These are phyloP conservation scores for Cercophora samala DNA, from an alignment of 495 filamentous ascomycete genomes.

Conservation along the genomic window DNA sequence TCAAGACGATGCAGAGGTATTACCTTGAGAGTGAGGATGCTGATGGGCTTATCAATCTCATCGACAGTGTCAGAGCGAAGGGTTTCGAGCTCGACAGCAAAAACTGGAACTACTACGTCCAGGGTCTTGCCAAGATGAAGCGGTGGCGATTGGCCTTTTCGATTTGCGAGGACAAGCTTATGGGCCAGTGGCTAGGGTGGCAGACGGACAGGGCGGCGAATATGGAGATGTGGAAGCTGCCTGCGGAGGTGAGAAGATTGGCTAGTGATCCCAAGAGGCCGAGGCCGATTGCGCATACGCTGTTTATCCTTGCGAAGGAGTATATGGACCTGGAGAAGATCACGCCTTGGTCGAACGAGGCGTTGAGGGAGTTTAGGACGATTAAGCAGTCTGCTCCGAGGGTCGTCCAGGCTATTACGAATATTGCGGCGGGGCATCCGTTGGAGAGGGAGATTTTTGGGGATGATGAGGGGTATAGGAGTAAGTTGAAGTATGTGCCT, in stretches of 20 bases:
- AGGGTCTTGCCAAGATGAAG: conserved; percentile 44
- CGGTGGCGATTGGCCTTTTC: conserved; percentile 55
- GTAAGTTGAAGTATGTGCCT: neutral
- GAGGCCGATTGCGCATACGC: conserved; percentile 39
- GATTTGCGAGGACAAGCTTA: conserved; percentile 68
- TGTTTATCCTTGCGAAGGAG: conserved; percentile 38
- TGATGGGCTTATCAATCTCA: conserved; percentile 44
- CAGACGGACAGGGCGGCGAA: conserved; percentile 22
- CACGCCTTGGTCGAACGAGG: conserved; percentile 34
- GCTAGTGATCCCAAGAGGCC: conserved; percentile 31
- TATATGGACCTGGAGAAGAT: conserved; percentile 40
- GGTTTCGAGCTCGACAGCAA: conserved; percentile 66
- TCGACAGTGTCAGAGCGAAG: conserved; percentile 49
- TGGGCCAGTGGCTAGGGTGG: conserved; percentile 76
- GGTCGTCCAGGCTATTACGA: conserved; percentile 39
- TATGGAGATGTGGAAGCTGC: conserved; percentile 25
- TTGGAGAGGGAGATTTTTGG: conserved; percentile 19
- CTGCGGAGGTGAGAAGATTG: conserved; percentile 37
- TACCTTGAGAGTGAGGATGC: conserved; percentile 48
- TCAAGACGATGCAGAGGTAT: conserved; percentile 60
- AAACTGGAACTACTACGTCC: conserved; percentile 62
- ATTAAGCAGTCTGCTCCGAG: conserved; percentile 31
- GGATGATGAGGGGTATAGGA: neutral
- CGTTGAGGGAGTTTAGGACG: conserved; percentile 20
- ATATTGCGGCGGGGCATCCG: conserved; percentile 24